phyloP scores from a whole-genome alignment of 139 green algal genomes.

The Tetradesmus lagerheimii region DNA sequence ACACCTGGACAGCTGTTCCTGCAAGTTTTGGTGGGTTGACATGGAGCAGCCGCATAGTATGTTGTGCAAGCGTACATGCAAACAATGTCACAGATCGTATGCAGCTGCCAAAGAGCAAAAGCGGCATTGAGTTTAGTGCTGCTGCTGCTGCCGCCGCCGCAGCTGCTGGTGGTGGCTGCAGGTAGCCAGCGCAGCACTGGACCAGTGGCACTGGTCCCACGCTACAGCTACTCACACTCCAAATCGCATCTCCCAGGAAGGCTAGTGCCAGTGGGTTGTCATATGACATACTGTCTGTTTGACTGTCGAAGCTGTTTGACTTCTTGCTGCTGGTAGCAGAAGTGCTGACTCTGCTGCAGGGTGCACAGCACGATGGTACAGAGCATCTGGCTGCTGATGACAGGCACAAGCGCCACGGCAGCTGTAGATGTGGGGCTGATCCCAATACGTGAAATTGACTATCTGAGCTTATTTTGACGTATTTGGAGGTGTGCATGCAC shows the following conservation, averaged over 20 bases:
- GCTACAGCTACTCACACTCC: conserved; percentile 26
- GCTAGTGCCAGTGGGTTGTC: conserved; percentile 32
- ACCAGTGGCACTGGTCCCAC: too few relatives aligned
- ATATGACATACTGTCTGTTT: background rate
- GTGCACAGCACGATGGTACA: background rate
- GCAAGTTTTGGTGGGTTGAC: background rate
- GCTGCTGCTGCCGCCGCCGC: background rate
- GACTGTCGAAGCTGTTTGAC: too few relatives aligned
- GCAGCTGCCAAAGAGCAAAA: background rate
- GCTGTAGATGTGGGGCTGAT: background rate
- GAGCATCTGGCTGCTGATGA: background rate
- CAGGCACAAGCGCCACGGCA: background rate
- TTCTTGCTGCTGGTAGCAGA: background rate
- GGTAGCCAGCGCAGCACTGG: background rate
- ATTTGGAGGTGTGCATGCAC: background rate
- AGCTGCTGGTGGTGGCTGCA: background rate
- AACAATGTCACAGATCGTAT: background rate
- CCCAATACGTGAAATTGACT: background rate
- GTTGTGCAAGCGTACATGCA: background rate
- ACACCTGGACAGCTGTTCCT: background rate
- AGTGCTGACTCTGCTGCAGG: background rate
- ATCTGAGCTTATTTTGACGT: background rate
- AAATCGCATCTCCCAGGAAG: conserved; percentile 40
- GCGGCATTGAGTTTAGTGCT: background rate
- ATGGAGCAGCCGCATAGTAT: background rate